These are phyloP conservation scores for Austroboletus novae-zelandiae DNA, from an alignment of 1,284 basidiomycete genomes.

Conservation along the genomic window DNA sequence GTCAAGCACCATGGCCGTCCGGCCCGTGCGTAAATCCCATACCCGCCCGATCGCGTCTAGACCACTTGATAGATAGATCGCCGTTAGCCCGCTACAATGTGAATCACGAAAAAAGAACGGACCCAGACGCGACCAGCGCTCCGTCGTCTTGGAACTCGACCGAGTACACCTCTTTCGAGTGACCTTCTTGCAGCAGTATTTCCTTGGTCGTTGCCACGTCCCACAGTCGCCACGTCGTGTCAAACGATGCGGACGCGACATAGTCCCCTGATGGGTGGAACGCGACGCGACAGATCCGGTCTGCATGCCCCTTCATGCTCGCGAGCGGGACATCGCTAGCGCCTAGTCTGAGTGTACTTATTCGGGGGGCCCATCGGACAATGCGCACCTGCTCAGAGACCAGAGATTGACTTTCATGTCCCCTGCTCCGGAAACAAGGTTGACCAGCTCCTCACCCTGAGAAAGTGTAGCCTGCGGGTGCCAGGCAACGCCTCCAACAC, in stretches of 20 bases:
- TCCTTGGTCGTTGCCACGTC: conserved; percentile 83
- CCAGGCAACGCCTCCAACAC: conserved; percentile 96
- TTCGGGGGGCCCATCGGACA: conserved; percentile 1
- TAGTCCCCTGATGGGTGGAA: conserved; percentile 96
- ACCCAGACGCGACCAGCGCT: conserved; percentile 91
- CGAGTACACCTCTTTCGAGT: conserved; percentile 95
- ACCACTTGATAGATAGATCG: conserved; percentile 55
- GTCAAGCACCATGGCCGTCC: conserved; percentile 97
- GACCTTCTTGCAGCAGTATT: conserved; percentile 91
- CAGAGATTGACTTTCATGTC: conserved; percentile 87
- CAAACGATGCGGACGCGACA: conserved; percentile 93
- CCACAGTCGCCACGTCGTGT: conserved; percentile 99
- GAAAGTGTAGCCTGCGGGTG: conserved; percentile 91
- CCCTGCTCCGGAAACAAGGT: conserved; percentile 89
- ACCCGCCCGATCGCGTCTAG: conserved; percentile 96
- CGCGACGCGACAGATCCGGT: conserved; percentile 88
- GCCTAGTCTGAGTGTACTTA: conserved; percentile 51
- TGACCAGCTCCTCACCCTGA: conserved; percentile 67
- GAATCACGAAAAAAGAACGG: not conserved
- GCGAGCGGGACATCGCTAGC: conserved; percentile 57
- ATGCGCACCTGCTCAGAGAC: conserved; percentile 75
- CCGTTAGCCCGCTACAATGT: not conserved
- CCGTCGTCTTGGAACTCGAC: conserved; percentile 97
- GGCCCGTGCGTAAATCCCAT: conserved; percentile 94
- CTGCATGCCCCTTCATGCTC: conserved; percentile 84